These are phyloP conservation scores for Sicyos baderoa DNA, from an alignment of 306 rosid species.

Conservation along the genomic window DNA sequence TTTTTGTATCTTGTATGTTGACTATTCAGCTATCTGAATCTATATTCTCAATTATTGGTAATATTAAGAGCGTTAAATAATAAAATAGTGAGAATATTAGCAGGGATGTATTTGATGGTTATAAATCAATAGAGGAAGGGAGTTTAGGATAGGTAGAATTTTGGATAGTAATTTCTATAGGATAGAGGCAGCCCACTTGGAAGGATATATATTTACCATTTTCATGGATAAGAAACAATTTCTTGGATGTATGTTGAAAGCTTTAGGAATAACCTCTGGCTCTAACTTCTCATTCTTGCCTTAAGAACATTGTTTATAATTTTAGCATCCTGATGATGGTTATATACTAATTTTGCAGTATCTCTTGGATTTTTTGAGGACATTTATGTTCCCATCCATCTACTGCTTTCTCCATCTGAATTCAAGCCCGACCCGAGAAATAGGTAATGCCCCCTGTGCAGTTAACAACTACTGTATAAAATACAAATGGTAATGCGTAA, in stretches of 20 bases:
- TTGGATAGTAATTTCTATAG: neutral
- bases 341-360: slow-evolving; percentile 37
- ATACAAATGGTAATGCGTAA: neutral
- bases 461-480: neutral
- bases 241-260: too few relatives aligned
- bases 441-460: slow-evolving; percentile 32
- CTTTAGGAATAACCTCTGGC: neutral
- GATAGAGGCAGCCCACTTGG: neutral
- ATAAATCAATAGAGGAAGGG: neutral
- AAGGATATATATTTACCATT: neutral
- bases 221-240: too few relatives aligned
- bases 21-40: too few relatives aligned
- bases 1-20: neutral
- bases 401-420: slow-evolving; percentile 45
- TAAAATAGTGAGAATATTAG: neutral
- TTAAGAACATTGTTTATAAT: too few relatives aligned
- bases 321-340: neutral
- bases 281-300: neutral
- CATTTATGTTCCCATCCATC: slow-evolving; percentile 48
- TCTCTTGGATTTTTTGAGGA: slow-evolving; percentile 83
- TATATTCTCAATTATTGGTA: too few relatives aligned
- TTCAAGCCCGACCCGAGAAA: slow-evolving; percentile 33
- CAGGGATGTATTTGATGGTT: neutral
- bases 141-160: neutral
- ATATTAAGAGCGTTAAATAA: too few relatives aligned